A percentile compares a stretch with the other conserved stretches of the same genome.
phyloP scores from a whole-genome alignment of 129 eudicot species.

The Chrysanthemum lavandulifolium region DNA sequence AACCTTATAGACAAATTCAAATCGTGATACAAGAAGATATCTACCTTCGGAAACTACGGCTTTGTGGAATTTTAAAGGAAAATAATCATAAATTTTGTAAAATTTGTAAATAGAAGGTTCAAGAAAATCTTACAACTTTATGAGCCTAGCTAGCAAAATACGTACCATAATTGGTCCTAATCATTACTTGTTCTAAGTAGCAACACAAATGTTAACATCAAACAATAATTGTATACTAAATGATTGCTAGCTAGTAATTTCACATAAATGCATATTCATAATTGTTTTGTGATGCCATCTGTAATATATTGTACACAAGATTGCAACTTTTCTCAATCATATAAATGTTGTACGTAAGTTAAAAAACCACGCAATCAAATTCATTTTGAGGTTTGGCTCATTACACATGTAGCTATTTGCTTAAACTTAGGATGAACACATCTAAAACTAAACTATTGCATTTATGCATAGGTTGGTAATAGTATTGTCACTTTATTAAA shows the following conservation, averaged over 20 bases:
- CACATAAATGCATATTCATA: neutral
- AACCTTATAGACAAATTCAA: no score
- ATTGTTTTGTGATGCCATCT: slow-evolving; percentile 8
- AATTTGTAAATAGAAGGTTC: no score
- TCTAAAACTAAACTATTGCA: slow-evolving; percentile 19
- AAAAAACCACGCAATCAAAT: slow-evolving; percentile 25
- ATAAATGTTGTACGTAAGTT: neutral
- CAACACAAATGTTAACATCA: slow-evolving; percentile 17
- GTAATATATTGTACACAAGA: slow-evolving; percentile 6
- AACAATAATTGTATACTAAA: slow-evolving; percentile 18
- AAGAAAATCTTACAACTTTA: no score
- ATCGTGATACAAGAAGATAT: no score
- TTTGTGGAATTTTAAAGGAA: no score
- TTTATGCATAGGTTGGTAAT: slow-evolving; percentile 25
- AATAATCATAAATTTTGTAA: no score
- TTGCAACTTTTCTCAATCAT: slow-evolving; percentile 21
- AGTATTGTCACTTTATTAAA: slow-evolving; percentile 2
- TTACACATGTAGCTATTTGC: slow-evolving; percentile 16
- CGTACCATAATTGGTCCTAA: slow-evolving; percentile 1
- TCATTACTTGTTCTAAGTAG: slow-evolving; percentile 15
- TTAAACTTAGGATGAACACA: slow-evolving; percentile 11
- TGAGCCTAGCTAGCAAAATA: neutral
- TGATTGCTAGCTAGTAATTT: slow-evolving; percentile 19
- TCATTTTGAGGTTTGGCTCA: slow-evolving; percentile 8
- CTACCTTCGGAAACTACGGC: no score